A percentile compares a stretch with the other conserved stretches of the same genome.
Conservation (phyloP, 2,329 filamentous ascomycete species). For the Aspergillus caelatus region DNA sequence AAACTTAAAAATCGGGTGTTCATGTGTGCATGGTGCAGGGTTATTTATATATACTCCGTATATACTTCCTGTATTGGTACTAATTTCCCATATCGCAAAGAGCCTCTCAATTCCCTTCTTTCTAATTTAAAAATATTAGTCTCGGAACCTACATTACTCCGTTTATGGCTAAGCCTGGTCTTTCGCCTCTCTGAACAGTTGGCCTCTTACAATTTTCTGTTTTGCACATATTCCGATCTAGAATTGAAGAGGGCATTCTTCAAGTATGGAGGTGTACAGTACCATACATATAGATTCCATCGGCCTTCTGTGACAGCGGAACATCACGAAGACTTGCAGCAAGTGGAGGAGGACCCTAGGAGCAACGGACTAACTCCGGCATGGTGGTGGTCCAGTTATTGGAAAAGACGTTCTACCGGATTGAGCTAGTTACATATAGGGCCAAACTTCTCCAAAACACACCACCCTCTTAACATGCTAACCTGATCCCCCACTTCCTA, state of each 20-base stretch:
- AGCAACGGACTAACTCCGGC: background rate
- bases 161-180: background rate
- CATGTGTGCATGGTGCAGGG: background rate
- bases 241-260: background rate
- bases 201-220: background rate
- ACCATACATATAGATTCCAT: background rate
- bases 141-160: background rate
- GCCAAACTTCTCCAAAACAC: background rate
- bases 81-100: background rate
- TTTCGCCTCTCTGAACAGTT: background rate
- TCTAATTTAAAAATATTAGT: background rate
- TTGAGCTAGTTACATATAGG: slow-evolving; percentile 1
- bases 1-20: background rate
- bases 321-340: background rate
- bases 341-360: background rate
- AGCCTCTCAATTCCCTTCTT: background rate
- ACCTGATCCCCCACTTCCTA: background rate
- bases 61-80: background rate
- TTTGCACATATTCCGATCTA: background rate
- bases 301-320: background rate
- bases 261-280: background rate
- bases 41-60: background rate
- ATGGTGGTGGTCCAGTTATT: background rate
- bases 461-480: background rate
- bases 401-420: background rate